phyloP scores from a whole-genome alignment of 805 yeast species.

The Isabelozyma heimii region DNA sequence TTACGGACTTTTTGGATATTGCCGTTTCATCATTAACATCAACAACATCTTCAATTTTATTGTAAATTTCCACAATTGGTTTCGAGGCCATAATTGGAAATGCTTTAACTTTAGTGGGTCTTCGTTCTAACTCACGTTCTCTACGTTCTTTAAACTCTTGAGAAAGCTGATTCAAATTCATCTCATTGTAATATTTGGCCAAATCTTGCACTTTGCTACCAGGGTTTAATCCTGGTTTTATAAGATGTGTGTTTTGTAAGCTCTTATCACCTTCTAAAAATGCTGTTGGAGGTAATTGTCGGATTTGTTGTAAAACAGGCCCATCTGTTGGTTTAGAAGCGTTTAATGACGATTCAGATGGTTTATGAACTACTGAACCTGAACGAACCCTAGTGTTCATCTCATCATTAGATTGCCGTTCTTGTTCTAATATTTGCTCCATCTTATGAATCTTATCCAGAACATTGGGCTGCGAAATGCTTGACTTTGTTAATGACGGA shows the following conservation, averaged over 20 bases:
- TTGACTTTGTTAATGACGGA: background rate
- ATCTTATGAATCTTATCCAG: constrained; percentile 24
- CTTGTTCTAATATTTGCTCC: constrained; percentile 22
- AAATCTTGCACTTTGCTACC: constrained; percentile 53
- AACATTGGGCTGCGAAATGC: constrained; percentile 11
- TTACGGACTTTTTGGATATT: background rate
- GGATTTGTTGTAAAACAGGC: background rate
- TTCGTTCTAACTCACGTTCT: constrained; percentile 67
- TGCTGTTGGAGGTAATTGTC: background rate
- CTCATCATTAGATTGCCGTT: constrained; percentile 1
- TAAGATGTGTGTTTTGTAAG: background rate
- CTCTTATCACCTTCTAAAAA: background rate
- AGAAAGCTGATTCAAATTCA: constrained; percentile 78
- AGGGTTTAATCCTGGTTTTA: background rate
- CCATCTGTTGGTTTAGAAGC: background rate
- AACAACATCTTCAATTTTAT: constrained; percentile 86
- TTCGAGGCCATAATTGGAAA: constrained; percentile 68
- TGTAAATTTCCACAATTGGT: constrained; percentile 89
- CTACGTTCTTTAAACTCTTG: constrained; percentile 85
- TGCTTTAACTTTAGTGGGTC: constrained; percentile 57
- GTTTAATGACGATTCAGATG: constrained; percentile 7
- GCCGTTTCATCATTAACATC: constrained; percentile 37
- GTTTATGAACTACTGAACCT: constrained; percentile 6
- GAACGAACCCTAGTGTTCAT: background rate
- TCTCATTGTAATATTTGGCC: constrained; percentile 66